Evolutionary conservation across 306 rosid species (phyloP), one percentile per base, ranked within the genome.

Genomic region (Mimosa pudica): DNA sequence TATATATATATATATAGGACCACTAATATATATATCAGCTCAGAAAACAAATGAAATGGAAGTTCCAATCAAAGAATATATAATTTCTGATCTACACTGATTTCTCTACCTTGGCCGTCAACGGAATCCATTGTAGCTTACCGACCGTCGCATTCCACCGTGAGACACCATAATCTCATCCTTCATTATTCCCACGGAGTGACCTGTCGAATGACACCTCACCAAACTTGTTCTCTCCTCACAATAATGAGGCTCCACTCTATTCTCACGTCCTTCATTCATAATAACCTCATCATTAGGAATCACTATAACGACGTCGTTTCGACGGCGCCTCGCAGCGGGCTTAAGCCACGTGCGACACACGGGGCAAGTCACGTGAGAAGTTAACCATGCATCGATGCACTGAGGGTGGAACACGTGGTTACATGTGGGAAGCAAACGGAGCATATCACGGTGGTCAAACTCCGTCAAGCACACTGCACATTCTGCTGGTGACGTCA

Each of bases 161-260:
- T 78, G 32, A 5, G 47, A 48, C 49, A 72, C 84, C 45, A 55
- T n/a, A 71, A 84, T 33, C 63, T 84, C 30, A 24, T 54, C 55
- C 69, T 81, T 82, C 55, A 71, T 83, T 0, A 71, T 83, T 0
- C 33, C 77, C 66, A 78, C 62, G 0, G 86, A 89, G 71, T 89
- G 96, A 46, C 93, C 93, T 38, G 93, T 91, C 10, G 96, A 87
- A 60, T 91, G 86, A 0, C 89, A 89, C 74, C 88, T 84, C 12
- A 76, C 77, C 47, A 8, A 77, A 47, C 55, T 77, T 77, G 30
- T 55, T 57, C 70, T 35, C 1, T 10, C 68, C 12, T n/a, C 41
- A 3, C n/a, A 62, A 62, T 32, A 10, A 62, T 32, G 5, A 62
- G 12, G 17, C 8, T 65, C 79, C 4, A 14, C 47, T 18, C 41